Conservation (phyloP, 1,284 basidiomycete genomes). For the Puccinia sorghi region DNA sequence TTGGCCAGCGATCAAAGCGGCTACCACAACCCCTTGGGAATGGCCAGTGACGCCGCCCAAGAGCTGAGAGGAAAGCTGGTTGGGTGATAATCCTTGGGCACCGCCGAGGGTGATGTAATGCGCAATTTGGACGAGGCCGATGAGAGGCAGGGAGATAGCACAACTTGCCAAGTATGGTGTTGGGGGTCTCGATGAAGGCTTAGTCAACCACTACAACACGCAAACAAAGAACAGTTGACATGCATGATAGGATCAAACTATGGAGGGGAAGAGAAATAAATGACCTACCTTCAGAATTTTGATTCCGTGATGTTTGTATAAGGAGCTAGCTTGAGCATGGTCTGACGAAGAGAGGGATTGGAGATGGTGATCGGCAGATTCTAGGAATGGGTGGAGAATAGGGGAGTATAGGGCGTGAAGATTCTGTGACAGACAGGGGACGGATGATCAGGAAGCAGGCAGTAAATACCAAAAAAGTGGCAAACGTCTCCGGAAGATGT, state of each 20-base stretch:
- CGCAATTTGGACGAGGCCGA: constrained; percentile 90
- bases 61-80: constrained; percentile 50
- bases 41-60: constrained; percentile 81
- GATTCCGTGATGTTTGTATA: constrained; percentile 72
- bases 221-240: constrained; percentile 69
- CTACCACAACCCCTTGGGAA: constrained; percentile 93
- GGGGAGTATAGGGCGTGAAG: constrained; percentile 60
- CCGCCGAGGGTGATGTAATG: constrained; percentile 84
- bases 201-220: constrained; percentile 72
- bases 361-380: constrained; percentile 71
- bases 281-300: constrained; percentile 65
- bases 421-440: constrained; percentile 66
- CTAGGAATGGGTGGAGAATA: constrained; percentile 76
- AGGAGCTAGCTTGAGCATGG: constrained; percentile 65
- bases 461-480: background rate
- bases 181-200: constrained; percentile 70
- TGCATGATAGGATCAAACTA: constrained; percentile 58
- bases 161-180: constrained; percentile 87
- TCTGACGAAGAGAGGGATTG: constrained; percentile 55
- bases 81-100: constrained; percentile 67
- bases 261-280: no score
- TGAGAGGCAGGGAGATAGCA: constrained; percentile 91
- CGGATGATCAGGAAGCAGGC: constrained; percentile 61
- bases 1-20: constrained; percentile 70
- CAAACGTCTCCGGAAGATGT: background rate